Conservation (phyloP, 164 flowering plant genomes). For the Tetrastigma voinierianum region DNA sequence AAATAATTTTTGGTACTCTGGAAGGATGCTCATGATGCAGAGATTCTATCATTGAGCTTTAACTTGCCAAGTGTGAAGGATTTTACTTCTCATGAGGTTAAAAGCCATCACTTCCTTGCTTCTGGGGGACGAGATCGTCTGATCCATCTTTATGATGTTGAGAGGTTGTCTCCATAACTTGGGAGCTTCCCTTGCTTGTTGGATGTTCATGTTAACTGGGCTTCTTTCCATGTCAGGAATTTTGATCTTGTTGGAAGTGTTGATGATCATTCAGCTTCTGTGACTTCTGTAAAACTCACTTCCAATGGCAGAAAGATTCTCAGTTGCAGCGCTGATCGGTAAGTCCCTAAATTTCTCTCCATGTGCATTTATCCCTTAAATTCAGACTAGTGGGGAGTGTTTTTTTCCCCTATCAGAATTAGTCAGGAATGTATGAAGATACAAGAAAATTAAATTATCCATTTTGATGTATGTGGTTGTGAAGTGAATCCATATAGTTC, state of each 20-base stretch:
- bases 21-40: slow-evolving; percentile 69
- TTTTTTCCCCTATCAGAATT: too few relatives aligned
- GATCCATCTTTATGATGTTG: slow-evolving; percentile 61
- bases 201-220: not conserved
- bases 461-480: too few relatives aligned
- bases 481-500: too few relatives aligned
- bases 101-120: slow-evolving; percentile 47
- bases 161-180: slow-evolving; percentile 37
- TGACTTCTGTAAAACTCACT: slow-evolving; percentile 53
- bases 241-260: slow-evolving; percentile 55
- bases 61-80: slow-evolving; percentile 27
- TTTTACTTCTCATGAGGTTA: slow-evolving; percentile 12
- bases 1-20: slow-evolving; percentile 7
- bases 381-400: too few relatives aligned
- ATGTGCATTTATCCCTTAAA: not conserved
- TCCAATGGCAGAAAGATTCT: slow-evolving; percentile 45
- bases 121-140: slow-evolving; percentile 65
- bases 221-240: slow-evolving; percentile 41
- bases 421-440: too few relatives aligned
- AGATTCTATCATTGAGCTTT: slow-evolving; percentile 65
- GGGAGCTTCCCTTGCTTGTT: not conserved
- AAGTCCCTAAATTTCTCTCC: slow-evolving; percentile 5
- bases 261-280: slow-evolving; percentile 70
- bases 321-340: slow-evolving; percentile 79
- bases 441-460: too few relatives aligned